phyloP scores from a whole-genome alignment of 352 stramenopile genomes.

The Phytophthora citrophthora region DNA sequence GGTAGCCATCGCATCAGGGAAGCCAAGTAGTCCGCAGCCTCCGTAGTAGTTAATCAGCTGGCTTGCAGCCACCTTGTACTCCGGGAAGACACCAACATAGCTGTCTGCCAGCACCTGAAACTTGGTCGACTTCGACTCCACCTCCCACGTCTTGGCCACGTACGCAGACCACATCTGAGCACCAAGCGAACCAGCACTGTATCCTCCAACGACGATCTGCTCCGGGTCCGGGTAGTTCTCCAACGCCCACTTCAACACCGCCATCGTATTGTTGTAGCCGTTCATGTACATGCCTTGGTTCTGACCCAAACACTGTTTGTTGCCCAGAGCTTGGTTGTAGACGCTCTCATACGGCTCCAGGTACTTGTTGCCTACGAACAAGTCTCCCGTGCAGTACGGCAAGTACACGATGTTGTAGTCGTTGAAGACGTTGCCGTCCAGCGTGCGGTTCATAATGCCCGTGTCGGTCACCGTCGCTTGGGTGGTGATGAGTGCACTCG shows the following conservation, averaged over 20 bases:
- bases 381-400: conserved; percentile 68
- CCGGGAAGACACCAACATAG: conserved; percentile 56
- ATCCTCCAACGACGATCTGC: conserved; percentile 53
- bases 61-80: conserved; percentile 28
- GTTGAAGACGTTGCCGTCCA: conserved; percentile 57
- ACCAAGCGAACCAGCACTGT: conserved; percentile 55
- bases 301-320: conserved; percentile 36
- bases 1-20: conserved; percentile 35
- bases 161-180: conserved; percentile 45
- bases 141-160: conserved; percentile 52
- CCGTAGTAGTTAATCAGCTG: conserved; percentile 50
- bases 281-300: conserved; percentile 56
- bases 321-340: conserved; percentile 40
- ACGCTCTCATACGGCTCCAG: conserved; percentile 26
- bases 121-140: conserved; percentile 44
- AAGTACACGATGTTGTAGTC: conserved; percentile 79
- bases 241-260: conserved; percentile 60
- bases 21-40: conserved; percentile 34
- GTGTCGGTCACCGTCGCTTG: conserved; percentile 42
- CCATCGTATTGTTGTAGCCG: conserved; percentile 64
- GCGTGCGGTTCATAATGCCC: conserved; percentile 57
- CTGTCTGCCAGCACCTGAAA: conserved; percentile 56
- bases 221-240: conserved; percentile 61
- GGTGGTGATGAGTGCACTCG: conserved; percentile 43
- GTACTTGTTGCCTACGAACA: conserved; percentile 56